A percentile compares a stretch with the other conserved stretches of the same genome.
Evolutionary conservation across 2,329 filamentous ascomycete species (phyloP).

Genomic region (Waltergamsia citrina): DNA sequence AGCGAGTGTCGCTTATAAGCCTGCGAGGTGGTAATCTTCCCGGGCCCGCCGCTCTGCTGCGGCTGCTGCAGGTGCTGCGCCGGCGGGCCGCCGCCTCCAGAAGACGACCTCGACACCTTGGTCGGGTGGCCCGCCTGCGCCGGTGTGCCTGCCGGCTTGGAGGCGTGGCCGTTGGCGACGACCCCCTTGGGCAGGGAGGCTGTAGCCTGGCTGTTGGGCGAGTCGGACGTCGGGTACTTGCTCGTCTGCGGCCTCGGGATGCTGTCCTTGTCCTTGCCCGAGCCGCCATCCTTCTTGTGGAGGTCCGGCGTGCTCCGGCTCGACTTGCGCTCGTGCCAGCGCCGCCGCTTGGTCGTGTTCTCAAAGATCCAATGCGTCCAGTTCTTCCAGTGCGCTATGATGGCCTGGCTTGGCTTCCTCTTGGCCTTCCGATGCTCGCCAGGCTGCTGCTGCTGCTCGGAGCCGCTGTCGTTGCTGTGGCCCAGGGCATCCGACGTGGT

Average conservation of each 20-base stretch:
- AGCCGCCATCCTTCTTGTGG: conserved; percentile 36
- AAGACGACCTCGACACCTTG: not conserved
- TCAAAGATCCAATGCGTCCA: conserved; percentile 56
- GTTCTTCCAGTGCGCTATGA: conserved; percentile 52
- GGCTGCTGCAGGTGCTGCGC: conserved; percentile 14
- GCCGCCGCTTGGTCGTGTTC: conserved; percentile 42
- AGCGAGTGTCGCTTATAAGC: conserved; percentile 68
- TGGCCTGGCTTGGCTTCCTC: conserved; percentile 48
- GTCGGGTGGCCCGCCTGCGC: not conserved
- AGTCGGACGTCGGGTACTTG: conserved; percentile 38
- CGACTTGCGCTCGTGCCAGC: conserved; percentile 34
- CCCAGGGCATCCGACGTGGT: conserved; percentile 48
- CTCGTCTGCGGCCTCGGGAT: conserved; percentile 52
- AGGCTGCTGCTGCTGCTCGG: conserved; percentile 15
- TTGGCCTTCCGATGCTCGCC: conserved; percentile 34
- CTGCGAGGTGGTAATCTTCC: conserved; percentile 20
- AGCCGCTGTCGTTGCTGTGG: conserved; percentile 12
- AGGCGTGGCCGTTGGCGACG: conserved; percentile 39
- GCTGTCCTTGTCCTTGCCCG: conserved; percentile 18
- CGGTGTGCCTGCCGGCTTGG: conserved; percentile 12
- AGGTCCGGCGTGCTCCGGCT: conserved; percentile 53
- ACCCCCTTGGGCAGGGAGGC: conserved; percentile 39
- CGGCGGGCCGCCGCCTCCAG: not conserved
- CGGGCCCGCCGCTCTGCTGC: conserved; percentile 8
- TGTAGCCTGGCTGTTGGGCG: conserved; percentile 23